Evolutionary conservation across 345 rosid genomes (phyloP), one percentile per base, ranked within the genome.

Genomic region (Nephelium lappaceum): DNA sequence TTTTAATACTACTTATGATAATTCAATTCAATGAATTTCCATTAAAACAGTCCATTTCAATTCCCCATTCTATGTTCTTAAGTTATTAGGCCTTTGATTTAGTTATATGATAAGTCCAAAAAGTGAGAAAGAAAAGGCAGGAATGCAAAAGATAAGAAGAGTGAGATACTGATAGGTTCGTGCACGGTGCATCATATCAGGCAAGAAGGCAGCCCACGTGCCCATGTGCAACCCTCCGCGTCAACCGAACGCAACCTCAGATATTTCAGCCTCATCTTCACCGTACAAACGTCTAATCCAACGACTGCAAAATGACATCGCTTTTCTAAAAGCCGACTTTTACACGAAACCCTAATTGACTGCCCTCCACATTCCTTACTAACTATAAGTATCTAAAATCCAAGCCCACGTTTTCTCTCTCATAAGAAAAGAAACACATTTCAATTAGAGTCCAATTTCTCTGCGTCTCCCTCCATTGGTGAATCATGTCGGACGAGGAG

Each of bases 401-500:
- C 53, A 4, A 7, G 0, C 18, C 3, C 11, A 0, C 6, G 5
- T 5, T 24, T 36, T 4, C 53, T 15, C 61, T 24, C 65, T 60
- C 64, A 8, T 60, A 27, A 7, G 0, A 9, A 60, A 1, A 18
- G 11, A 45, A 2, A 45, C 5, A 43, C 8, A 45, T 7, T 7
- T 3, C 51, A 45, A 18, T 36, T n/a, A 8, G 12, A 18, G 11
- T 31, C 2, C 10, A 43, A 43, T 15, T 25, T 23, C 27, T 19
- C 15, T 4, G 7, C 23, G 31, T 23, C 12, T 60, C 57, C 25
- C 77, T 79, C 24, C 42, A 23, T 27, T 9, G 15, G 11, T 49
- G 49, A 55, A 57, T 77, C 68, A 89, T 89, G 93, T 89, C 93
- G 25, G 93, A 91, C 84, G 91, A 91, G 68, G 93, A 91, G 74